Conservation (phyloP, 768 basidiomycete genomes). For the Russula earlei region DNA sequence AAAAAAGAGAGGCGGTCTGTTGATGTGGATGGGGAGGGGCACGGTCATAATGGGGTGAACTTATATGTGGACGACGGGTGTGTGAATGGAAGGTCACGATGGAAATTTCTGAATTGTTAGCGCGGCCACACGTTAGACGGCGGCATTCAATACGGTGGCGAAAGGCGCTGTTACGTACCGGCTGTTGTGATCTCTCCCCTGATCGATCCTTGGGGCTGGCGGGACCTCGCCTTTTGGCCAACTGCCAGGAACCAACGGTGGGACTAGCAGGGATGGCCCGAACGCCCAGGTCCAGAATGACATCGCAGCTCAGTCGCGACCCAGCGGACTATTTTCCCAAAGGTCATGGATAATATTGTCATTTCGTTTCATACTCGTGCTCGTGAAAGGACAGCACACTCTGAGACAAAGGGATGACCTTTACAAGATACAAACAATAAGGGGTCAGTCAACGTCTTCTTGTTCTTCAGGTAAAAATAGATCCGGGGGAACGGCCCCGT, state of each 20-base stretch:
- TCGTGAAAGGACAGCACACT: conserved; percentile 4
- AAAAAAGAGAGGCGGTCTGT: not conserved
- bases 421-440: conserved; percentile 18
- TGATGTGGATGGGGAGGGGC: not conserved
- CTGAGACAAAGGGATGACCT: conserved; percentile 25
- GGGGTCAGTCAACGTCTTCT: not conserved
- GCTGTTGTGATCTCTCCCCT: too few species aligned
- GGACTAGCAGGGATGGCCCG: too few species aligned
- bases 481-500: not conserved
- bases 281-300: too few species aligned
- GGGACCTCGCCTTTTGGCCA: not conserved
- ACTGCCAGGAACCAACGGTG: not conserved
- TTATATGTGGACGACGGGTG: conserved; percentile 19
- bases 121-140: too few species aligned
- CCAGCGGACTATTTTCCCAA: too few species aligned
- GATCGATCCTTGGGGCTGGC: not conserved
- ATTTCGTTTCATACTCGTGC: too few species aligned
- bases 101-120: not conserved
- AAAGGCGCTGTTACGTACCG: not conserved
- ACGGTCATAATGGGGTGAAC: not conserved
- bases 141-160: not conserved
- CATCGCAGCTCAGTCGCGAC: not conserved
- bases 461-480: not conserved
- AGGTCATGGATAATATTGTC: too few species aligned
- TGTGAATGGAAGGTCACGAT: conserved; percentile 18